Evolutionary conservation across 1,284 basidiomycete species (phyloP).

Genomic region (Golubevia pallescens): DNA sequence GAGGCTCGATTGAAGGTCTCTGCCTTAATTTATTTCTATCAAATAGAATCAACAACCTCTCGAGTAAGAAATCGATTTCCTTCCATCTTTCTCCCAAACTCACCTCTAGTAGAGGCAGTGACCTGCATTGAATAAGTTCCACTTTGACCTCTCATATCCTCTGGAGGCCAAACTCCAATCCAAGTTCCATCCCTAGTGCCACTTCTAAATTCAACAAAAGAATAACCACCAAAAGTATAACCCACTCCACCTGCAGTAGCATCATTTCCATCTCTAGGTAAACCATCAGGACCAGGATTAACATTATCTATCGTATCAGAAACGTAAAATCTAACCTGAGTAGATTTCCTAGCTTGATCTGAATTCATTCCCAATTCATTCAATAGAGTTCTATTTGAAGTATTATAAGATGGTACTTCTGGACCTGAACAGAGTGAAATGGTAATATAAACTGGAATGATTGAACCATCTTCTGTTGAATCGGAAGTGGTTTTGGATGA

Average conservation of each 20-base stretch:
- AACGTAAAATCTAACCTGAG: conserved; percentile 40
- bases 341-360: conserved; percentile 27
- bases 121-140: conserved; percentile 35
- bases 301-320: conserved; percentile 22
- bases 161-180: conserved; percentile 52
- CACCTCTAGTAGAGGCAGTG: conserved; percentile 17
- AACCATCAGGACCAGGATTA: conserved; percentile 25
- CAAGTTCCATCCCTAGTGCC: conserved; percentile 21
- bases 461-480: too few relatives aligned
- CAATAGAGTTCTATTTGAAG: conserved; percentile 37
- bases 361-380: conserved; percentile 22
- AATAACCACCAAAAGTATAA: conserved; percentile 45
- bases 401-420: conserved; percentile 45
- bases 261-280: neutral
- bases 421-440: conserved; percentile 50
- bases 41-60: conserved; percentile 6
- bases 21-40: neutral
- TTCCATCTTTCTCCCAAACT: conserved; percentile 24
- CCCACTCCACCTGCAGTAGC: neutral
- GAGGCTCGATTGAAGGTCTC: neutral
- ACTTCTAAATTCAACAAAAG: conserved; percentile 19
- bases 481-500: too few relatives aligned
- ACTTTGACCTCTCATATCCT: conserved; percentile 23
- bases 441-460: conserved; percentile 26
- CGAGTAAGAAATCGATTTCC: conserved; percentile 23